Evolutionary conservation across 768 basidiomycete genomes (phyloP), one percentile per base, ranked within the genome.

Genomic region (Pleurotus pulmonarius): DNA sequence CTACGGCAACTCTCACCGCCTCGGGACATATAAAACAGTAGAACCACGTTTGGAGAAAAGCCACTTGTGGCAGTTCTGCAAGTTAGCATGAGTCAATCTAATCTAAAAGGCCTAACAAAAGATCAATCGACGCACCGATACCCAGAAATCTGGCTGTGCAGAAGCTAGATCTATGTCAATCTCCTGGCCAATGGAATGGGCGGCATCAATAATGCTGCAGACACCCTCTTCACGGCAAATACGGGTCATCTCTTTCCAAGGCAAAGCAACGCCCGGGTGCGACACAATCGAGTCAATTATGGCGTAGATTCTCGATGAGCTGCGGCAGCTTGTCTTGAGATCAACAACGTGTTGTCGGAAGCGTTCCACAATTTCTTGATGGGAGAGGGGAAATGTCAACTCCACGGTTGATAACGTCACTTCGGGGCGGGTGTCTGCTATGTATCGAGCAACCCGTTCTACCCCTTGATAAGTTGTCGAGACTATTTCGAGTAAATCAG

Each of bases 111-210:
- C 5, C 8, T 38, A 26, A 44, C n/a, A 18, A 18, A 3, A 13
- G 37, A 29, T 34, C 22, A 25, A 34, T 29, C 3, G 37, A 71
- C 84, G 24, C 57, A 88, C 87, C 15, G 87, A 83, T 20, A 87
- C 72, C 85, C 85, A 92, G 65, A 90, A 91, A 68, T 92, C 90
- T 3, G 86, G 85, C 49, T 74, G 71, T 0, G 70, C 70, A 44
- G 74, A 71, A 3, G 72, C 73, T 15, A 92, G 67, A 63, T 90
- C 77, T 56, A 90, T 75, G 54, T 80, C 69, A 5, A 78, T 62
- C 62, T 90, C 83, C 62, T 89, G 88, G 0, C 91, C 91, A 40
- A 93, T 80, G 3, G 83, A 80, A 63, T 93, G 91, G 5, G 91
- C 91, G 1, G 79, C 91, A 62, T 93, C 91, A 5, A 93, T 71